Conservation (phyloP, 176 grass and related monocot species). For the Cenchrus fungigraminus region DNA sequence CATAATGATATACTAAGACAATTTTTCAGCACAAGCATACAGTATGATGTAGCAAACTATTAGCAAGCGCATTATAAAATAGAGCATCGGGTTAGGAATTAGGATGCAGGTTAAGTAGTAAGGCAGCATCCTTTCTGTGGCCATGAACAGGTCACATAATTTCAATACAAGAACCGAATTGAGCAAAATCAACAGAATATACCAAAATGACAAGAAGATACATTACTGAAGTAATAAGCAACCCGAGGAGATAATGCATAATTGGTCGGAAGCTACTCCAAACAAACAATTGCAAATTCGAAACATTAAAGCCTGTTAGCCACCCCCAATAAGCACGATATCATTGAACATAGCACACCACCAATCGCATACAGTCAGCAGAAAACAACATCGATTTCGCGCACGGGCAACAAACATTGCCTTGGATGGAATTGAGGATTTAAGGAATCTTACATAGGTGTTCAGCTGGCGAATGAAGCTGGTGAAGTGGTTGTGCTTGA, state of each 20-base stretch:
- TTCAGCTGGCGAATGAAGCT: constrained; percentile 94
- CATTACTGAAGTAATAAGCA: background rate
- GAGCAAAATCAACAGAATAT: background rate
- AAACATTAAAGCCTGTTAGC: background rate
- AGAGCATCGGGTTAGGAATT: background rate
- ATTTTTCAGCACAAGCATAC: constrained; percentile 13
- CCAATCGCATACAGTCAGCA: constrained; percentile 20
- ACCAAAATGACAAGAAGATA: background rate
- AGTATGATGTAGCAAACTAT: constrained; percentile 17
- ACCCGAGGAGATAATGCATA: background rate
- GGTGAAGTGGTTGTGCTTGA: constrained; percentile 91
- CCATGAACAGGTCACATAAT: background rate
- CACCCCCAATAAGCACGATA: background rate
- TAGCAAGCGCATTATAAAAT: background rate
- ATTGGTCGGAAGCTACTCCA: background rate
- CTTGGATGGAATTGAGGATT: background rate
- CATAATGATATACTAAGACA: background rate
- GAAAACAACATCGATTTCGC: constrained; percentile 11
- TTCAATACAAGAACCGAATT: background rate
- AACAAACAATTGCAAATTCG: background rate
- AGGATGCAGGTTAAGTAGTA: background rate
- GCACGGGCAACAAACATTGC: background rate
- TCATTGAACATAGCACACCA: background rate
- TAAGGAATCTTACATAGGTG: constrained; percentile 72
- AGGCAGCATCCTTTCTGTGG: background rate